phyloP scores from a whole-genome alignment of 2,329 filamentous ascomycete genomes.

The Apiospora saccharicola region DNA sequence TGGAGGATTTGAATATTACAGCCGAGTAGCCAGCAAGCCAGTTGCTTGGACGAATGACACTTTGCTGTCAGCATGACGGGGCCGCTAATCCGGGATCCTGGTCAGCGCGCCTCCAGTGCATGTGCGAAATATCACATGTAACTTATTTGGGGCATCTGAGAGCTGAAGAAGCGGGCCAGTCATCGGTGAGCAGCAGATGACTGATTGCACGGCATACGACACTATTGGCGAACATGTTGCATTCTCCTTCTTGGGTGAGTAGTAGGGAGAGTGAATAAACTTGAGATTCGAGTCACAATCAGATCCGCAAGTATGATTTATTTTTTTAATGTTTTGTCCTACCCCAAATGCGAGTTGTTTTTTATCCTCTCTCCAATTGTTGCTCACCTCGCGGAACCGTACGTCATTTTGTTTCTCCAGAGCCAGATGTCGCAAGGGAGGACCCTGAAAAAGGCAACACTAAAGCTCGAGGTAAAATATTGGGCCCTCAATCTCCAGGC shows the following conservation, averaged over 20 bases:
- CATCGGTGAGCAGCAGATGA: neutral
- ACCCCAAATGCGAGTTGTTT: neutral
- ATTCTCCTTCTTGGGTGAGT: neutral
- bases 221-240: neutral
- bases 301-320: neutral
- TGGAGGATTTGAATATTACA: neutral
- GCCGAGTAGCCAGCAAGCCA: neutral
- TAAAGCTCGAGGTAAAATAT: constrained; percentile 15
- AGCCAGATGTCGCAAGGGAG: neutral
- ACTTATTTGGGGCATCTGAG: neutral
- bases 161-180: constrained; percentile 5
- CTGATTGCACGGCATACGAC: neutral
- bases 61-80: neutral
- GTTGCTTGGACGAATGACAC: neutral
- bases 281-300: neutral
- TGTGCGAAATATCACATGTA: constrained; percentile 19
- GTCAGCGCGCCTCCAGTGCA: constrained; percentile 1
- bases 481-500: neutral
- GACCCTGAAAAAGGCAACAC: constrained; percentile 11
- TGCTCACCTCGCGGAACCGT: neutral
- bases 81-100: neutral
- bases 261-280: neutral
- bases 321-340: neutral
- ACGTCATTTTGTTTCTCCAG: constrained; percentile 1
- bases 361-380: neutral